Base-by-base conservation (phyloP, 23 red algal genomes). In the Agarophyton chilense region DNA sequence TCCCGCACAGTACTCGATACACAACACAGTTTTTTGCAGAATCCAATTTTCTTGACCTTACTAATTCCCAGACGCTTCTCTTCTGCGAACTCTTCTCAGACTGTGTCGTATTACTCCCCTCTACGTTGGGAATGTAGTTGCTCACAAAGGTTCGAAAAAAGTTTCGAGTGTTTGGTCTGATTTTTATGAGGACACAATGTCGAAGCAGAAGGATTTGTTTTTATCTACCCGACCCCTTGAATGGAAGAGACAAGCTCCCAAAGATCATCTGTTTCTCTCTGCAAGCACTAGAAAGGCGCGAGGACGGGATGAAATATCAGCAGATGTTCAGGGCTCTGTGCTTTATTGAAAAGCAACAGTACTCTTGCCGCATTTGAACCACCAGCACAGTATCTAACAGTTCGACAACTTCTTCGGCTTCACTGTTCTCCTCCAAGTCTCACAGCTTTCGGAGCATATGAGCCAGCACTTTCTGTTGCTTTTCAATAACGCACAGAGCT, bases 401-500 rank as follows among this genome's bases (percentile, higher is more conserved):
- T 70, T 70, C 34, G 2, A 70, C 64, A 70, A 70, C 64, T 70
- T 70, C 4, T 70, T 70, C 38, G n/a, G 64, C 33, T 70, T 70
- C 64, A 21, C 16, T 14, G 19, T 16, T 41, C 21, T 70, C 16
- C 32, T 70, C 38, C 73, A 78, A 3, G 42, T 54, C 73, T 44
- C 73, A 78, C 45, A 78, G 38, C 45, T 24, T 78, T 1, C 53
- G 73, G 25, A 78, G 73, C 73, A 78, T 78, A 78, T 36, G 73
- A 54, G 53, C 32, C 47, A n/a, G 45, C 18, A 56, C 73, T 26
- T 7, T 54, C 22, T 78, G 73, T 39, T 78, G 73, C n/a, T 78
- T 54, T 39, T 54, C 21, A 33, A 78, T 3, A 52, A 78, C 73
- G 42, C 73, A 36, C 45, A 78, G 38, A 39, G 73, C 73, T 14